These are phyloP conservation scores for Karstenula rhodostoma DNA, from an alignment of 2,329 filamentous ascomycete species.

Conservation along the genomic window DNA sequence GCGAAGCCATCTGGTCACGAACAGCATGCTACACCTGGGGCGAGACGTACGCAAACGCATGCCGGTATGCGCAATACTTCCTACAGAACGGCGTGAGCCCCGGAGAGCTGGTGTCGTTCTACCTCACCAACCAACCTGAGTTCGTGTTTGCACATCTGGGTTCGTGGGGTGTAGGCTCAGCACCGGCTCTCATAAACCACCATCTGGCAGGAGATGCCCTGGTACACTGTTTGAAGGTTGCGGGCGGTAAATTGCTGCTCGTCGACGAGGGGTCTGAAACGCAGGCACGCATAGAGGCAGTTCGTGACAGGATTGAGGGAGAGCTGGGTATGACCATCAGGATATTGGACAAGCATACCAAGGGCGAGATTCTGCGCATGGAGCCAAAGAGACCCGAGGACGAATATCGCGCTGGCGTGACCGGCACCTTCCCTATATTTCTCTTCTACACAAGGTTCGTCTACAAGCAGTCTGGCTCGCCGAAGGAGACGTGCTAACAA, in stretches of 20 bases:
- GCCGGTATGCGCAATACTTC: slow-evolving; percentile 48
- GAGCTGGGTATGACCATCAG: slow-evolving; percentile 68
- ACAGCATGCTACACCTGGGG: slow-evolving; percentile 56
- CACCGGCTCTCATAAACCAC: slow-evolving; percentile 76
- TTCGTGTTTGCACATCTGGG: slow-evolving; percentile 73
- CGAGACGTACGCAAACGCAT: slow-evolving; percentile 51
- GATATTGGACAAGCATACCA: slow-evolving; percentile 60
- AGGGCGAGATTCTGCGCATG: slow-evolving; percentile 57
- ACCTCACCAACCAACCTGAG: slow-evolving; percentile 72
- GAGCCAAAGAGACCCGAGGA: slow-evolving; percentile 63
- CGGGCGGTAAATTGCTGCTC: slow-evolving; percentile 57
- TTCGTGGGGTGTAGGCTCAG: slow-evolving; percentile 70
- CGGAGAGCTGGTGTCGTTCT: slow-evolving; percentile 70
- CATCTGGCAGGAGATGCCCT: slow-evolving; percentile 71
- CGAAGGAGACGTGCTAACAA: slow-evolving; percentile 21
- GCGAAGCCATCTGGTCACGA: slow-evolving; percentile 73
- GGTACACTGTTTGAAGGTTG: slow-evolving; percentile 70
- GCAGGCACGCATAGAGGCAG: slow-evolving; percentile 64
- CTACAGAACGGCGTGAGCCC: slow-evolving; percentile 61
- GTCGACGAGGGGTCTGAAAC: slow-evolving; percentile 61
- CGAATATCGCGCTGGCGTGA: slow-evolving; percentile 61
- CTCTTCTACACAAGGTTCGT: slow-evolving; percentile 73
- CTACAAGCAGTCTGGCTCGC: background rate
- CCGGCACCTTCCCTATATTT: slow-evolving; percentile 64
- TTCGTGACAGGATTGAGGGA: slow-evolving; percentile 56